Base-by-base conservation (phyloP, 768 basidiomycete genomes). In the Plicaturopsis crispa region DNA sequence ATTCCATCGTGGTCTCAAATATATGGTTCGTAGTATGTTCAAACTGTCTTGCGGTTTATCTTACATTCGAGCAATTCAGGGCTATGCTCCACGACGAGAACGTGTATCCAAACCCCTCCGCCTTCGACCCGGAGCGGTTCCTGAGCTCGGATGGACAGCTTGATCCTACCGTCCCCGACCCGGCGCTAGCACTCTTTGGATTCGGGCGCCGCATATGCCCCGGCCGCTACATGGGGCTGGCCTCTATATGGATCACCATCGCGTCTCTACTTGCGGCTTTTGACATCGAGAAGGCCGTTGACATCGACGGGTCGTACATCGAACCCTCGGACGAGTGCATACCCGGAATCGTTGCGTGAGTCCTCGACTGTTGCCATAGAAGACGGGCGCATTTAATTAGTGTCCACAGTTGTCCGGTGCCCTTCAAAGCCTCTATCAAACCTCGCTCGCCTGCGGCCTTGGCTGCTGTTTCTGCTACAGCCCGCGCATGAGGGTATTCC, bases 181-280 rank as follows among this genome's bases (percentile, higher is more conserved):
- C 59, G 1, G 53, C 47, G 1, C 48, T 52, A 16, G 48, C 48
- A 3, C 50, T 49, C 10, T 65, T 56, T 45, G 63, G 62, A 0
- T 63, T 61, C 39, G 61, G 61, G 18, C 33, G 58, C 22, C 55
- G 56, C 4, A 60, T 68, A 39, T 80, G 78, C 45, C 74, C 76
- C 5, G 75, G 78, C 7, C 60, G 69, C 31, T 59, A 72, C 44
- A 66, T 79, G 36, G 76, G 72, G 2, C 69, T 75, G 36, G 45
- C 59, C 4, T 66, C 57, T 38, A 50, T 72, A 19, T 79, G 67
- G 67, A 49, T 66, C 33, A 64, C 69, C 30, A 61, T 63, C 12
- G 63, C 70, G 1, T 60, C 55, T 39, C 55, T 78, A 10, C 48
- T 72, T 30, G 62, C 72, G 12, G 55, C 66, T 7, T 61, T 77